A percentile compares a stretch with the other conserved stretches of the same genome.
Conservation (phyloP, 2,329 filamentous ascomycete species). For the Aspergillus ochraceoroseus region DNA sequence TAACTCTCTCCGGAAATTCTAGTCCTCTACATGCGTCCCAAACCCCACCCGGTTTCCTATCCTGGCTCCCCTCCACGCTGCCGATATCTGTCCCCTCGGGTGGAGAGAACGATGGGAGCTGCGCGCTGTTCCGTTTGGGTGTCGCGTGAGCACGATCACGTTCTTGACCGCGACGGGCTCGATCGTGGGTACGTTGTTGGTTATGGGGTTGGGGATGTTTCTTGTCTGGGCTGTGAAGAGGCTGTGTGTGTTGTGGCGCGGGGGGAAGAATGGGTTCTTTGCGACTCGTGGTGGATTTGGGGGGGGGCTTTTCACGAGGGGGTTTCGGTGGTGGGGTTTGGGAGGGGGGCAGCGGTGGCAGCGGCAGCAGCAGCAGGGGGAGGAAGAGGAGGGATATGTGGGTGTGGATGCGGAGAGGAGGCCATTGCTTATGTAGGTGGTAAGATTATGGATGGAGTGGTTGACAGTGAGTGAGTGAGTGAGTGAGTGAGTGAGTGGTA, state of each 20-base stretch:
- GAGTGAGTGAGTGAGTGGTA: no score
- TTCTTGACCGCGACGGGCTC: constrained; percentile 34
- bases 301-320: not conserved
- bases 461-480: no score
- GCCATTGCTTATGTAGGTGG: constrained; percentile 31
- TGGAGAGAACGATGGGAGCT: constrained; percentile 43
- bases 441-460: no score
- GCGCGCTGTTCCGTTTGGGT: constrained; percentile 37
- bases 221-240: constrained; percentile 18
- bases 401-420: constrained; percentile 22
- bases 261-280: constrained; percentile 5
- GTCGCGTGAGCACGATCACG: constrained; percentile 40
- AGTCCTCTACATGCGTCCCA: constrained; percentile 41
- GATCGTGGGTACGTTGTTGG: constrained; percentile 28
- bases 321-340: no score
- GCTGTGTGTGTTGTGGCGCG: constrained; percentile 12
- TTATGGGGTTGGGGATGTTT: constrained; percentile 21
- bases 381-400: constrained; percentile 6
- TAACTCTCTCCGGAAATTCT: not conserved
- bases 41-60: constrained; percentile 37
- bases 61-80: constrained; percentile 35
- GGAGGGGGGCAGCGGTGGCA: not conserved
- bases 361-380: no score
- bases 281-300: not conserved
- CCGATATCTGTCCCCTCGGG: constrained; percentile 38